A percentile compares a stretch with the other conserved stretches of the same genome.
Evolutionary conservation across 345 rosid genomes (phyloP).

Genomic region (Hibiscus tridactylites): DNA sequence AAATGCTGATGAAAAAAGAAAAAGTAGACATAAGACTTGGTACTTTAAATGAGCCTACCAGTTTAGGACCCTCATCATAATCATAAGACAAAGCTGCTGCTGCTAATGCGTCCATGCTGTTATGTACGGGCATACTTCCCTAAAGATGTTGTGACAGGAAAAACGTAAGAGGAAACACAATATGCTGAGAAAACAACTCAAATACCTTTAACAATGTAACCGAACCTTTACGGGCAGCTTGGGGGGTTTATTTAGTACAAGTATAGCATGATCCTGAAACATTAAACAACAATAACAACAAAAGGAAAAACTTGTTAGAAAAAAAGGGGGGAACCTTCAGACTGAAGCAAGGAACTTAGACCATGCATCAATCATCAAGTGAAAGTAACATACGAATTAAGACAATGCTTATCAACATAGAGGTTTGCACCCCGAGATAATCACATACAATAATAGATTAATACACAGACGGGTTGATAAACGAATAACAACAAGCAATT

Average conservation of each 20-base stretch:
- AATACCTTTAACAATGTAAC: background rate
- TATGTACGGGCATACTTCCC: constrained; percentile 84
- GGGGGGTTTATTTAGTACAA: constrained; percentile 87
- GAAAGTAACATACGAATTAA: background rate
- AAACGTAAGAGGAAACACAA: background rate
- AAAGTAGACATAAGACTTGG: background rate
- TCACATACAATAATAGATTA: background rate
- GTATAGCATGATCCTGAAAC: constrained; percentile 65
- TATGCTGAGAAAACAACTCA: background rate
- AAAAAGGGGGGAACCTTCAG: background rate
- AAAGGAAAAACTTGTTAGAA: background rate
- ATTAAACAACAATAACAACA: constrained; percentile 7
- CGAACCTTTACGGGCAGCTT: constrained; percentile 82
- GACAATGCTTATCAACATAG: background rate
- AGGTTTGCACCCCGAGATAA: background rate
- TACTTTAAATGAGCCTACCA: constrained; percentile 38
- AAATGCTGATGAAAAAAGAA: background rate
- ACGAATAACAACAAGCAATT: background rate
- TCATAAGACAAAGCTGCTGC: constrained; percentile 86
- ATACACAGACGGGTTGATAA: background rate
- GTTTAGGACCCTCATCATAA: constrained; percentile 73
- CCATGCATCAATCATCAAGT: background rate
- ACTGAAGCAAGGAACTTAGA: background rate
- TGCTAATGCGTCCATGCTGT: constrained; percentile 94
- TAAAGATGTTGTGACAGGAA: constrained; percentile 12